Evolutionary conservation across 352 stramenopile genomes (phyloP).

Genomic region (Phytophthora pistaciae): DNA sequence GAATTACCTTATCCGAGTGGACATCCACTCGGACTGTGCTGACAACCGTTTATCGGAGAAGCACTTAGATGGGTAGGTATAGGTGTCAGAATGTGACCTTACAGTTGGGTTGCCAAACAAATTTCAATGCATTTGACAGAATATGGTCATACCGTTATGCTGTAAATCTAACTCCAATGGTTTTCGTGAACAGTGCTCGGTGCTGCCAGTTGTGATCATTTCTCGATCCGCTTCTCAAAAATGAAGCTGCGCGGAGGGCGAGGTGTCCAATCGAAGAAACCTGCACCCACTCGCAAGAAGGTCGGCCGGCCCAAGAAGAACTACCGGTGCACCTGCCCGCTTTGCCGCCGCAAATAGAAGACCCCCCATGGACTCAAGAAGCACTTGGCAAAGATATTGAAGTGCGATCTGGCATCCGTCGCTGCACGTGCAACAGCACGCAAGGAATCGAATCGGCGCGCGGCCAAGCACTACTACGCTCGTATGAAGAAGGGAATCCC

Average conservation of each 20-base stretch:
- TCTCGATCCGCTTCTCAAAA: neutral
- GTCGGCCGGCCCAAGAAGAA: neutral
- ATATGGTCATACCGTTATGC: neutral
- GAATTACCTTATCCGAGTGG: neutral
- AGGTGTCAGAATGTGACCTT: neutral
- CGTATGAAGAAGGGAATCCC: neutral
- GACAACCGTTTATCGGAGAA: neutral
- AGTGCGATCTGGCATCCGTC: neutral
- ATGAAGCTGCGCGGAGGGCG: neutral
- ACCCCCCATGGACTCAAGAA: neutral
- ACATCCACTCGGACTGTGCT: constrained; percentile 1
- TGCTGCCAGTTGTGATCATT: neutral
- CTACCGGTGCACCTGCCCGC: neutral
- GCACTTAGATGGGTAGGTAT: neutral
- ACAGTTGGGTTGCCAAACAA: neutral
- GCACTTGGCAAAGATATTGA: neutral
- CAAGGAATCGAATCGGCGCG: neutral
- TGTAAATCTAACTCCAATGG: neutral
- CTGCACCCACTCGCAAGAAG: neutral
- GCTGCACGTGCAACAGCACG: neutral
- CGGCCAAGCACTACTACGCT: neutral
- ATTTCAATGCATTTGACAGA: too few species aligned
- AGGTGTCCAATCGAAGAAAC: neutral
- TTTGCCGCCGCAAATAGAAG: neutral
- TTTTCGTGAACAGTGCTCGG: neutral